These are phyloP conservation scores for Cyphellophora europaea DNA, from an alignment of 2,329 filamentous ascomycete genomes.

Conservation along the genomic window DNA sequence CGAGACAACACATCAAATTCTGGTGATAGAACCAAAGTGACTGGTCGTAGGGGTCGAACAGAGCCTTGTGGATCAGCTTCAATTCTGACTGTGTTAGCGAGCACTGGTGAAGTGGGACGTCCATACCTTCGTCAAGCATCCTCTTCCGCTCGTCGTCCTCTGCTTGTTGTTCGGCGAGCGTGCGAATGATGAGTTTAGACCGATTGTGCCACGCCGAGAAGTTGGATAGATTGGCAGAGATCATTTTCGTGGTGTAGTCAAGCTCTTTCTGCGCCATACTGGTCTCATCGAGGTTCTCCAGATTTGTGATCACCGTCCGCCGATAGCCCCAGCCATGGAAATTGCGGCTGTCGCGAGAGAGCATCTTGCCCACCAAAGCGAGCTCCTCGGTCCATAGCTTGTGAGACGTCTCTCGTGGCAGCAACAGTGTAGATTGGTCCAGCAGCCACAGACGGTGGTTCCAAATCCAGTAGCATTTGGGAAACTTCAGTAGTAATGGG, in stretches of 20 bases:
- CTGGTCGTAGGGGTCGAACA: conserved; percentile 89
- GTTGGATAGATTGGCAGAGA: conserved; percentile 75
- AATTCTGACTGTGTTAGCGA: conserved; percentile 48
- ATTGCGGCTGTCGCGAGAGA: conserved; percentile 75
- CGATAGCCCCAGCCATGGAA: conserved; percentile 97
- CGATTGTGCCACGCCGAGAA: conserved; percentile 96
- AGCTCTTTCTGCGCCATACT: conserved; percentile 75
- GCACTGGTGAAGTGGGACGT: conserved; percentile 1
- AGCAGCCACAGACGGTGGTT: conserved; percentile 87
- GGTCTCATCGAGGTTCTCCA: conserved; percentile 52
- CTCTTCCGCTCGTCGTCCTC: conserved; percentile 51
- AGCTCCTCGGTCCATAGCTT: conserved; percentile 79
- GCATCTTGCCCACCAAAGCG: conserved; percentile 75
- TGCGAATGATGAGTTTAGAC: conserved; percentile 67
- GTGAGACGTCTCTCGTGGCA: conserved; percentile 48
- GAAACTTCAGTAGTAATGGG: conserved; percentile 71
- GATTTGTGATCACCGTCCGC: conserved; percentile 62
- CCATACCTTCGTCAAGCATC: conserved; percentile 62
- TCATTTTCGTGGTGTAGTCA: conserved; percentile 83
- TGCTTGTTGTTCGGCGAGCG: conserved; percentile 63
- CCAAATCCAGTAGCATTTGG: conserved; percentile 99
- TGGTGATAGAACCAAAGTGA: conserved; percentile 97
- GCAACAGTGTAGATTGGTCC: conserved; percentile 55
- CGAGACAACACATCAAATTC: conserved; percentile 65
- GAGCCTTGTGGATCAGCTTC: conserved; percentile 61